Conservation (phyloP, 352 stramenopile genomes). For the Phytophthora podocarpi region DNA sequence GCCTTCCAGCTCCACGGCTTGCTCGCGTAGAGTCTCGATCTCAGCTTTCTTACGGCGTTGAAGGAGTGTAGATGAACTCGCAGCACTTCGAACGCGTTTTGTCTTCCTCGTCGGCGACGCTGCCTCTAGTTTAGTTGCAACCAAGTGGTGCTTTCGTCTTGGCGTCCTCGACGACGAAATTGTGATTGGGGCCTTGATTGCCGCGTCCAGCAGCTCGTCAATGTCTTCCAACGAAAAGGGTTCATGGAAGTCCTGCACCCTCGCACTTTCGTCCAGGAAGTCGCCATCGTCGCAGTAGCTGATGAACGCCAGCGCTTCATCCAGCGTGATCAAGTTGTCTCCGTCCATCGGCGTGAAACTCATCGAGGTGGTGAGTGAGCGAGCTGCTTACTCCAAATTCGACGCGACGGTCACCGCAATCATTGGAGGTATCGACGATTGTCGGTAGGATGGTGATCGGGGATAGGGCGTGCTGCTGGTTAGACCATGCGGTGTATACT, state of each 20-base stretch:
- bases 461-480: background rate
- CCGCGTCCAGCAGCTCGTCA: slow-evolving; percentile 3
- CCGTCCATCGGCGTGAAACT: background rate
- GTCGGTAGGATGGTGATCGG: slow-evolving; percentile 15
- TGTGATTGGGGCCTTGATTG: background rate
- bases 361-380: background rate
- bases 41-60: slow-evolving; percentile 26
- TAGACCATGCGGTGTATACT: slow-evolving; percentile 2
- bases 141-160: background rate
- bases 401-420: background rate
- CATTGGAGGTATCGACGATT: background rate
- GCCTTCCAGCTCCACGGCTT: slow-evolving; percentile 3
- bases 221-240: slow-evolving; percentile 9
- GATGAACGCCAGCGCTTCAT: slow-evolving; percentile 24
- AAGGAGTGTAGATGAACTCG: slow-evolving; percentile 19
- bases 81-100: background rate
- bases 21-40: slow-evolving; percentile 12
- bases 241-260: background rate
- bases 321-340: slow-evolving; percentile 18
- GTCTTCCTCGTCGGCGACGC: slow-evolving; percentile 1
- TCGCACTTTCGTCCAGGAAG: background rate
- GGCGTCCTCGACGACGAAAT: background rate
- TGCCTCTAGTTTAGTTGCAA: background rate
- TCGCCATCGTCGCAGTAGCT: background rate
- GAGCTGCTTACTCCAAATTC: slow-evolving; percentile 1